phyloP scores from a whole-genome alignment of 2,329 filamentous ascomycete genomes.

The Alternaria viburni region DNA sequence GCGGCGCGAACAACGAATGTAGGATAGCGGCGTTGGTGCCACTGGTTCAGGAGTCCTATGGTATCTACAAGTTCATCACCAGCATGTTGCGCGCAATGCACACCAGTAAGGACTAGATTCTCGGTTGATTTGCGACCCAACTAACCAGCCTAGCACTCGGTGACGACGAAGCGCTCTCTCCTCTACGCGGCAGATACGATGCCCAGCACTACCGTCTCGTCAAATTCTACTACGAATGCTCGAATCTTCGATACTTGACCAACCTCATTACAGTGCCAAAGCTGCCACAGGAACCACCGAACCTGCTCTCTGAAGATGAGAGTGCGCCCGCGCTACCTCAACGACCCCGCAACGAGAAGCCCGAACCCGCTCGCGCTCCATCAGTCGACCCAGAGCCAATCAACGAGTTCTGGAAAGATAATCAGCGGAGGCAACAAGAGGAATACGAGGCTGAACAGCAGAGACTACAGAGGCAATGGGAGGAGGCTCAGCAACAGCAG shows the following conservation, averaged over 20 bases:
- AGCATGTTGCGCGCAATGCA: conserved; percentile 99
- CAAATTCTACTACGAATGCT: conserved; percentile 99
- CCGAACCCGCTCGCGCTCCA: conserved; percentile 65
- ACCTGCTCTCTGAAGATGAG: conserved; percentile 80
- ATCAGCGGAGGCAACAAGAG: conserved; percentile 87
- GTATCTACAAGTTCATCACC: conserved; percentile 99
- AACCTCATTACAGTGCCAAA: conserved; percentile 96
- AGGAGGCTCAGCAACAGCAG: conserved; percentile 79
- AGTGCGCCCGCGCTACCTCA: conserved; percentile 81
- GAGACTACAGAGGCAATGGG: conserved; percentile 84
- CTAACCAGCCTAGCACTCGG: conserved; percentile 70
- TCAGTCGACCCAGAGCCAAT: conserved; percentile 90
- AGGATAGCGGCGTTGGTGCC: conserved; percentile 92
- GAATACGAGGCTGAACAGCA: conserved; percentile 95
- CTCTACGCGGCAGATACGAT: conserved; percentile 86
- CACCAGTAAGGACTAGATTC: conserved; percentile 68
- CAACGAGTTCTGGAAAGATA: conserved; percentile 96
- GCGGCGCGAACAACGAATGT: conserved; percentile 92
- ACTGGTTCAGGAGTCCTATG: conserved; percentile 95
- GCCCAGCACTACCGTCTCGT: conserved; percentile 95
- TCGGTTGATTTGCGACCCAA: not conserved
- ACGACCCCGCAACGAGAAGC: conserved; percentile 72
- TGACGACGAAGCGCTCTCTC: conserved; percentile 89
- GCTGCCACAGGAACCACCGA: conserved; percentile 91
- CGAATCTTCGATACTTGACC: conserved; percentile 94